Base-by-base conservation (phyloP, 805 yeast species). In the Ogataea glucozyma region DNA sequence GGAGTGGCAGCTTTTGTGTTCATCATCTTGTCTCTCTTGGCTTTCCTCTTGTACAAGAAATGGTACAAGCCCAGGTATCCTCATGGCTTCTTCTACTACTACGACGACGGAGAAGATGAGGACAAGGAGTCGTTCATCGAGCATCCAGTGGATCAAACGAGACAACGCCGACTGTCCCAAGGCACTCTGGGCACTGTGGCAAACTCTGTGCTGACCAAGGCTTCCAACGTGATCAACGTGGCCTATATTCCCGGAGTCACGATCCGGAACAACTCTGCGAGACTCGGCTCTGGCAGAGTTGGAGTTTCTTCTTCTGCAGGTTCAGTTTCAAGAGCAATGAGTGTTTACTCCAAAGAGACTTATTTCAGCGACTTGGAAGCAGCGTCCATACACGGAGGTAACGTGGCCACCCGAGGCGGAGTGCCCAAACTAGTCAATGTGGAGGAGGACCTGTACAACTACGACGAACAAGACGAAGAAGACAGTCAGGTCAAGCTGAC, bases 191-290 rank as follows among this genome's bases (percentile, higher is more conserved):
- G 60, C 4, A 61, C 65, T 33, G 42, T 55, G 59, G 85, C 90
- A 7, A 76, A 85, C 22, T 77, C 89, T 6, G 77, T 83, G 11
- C 71, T 83, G 36, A 83, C 93, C 9, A 79, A 84, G 54, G 95
- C 95, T 4, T 85, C 95, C 11, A 89, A 90, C 62, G 81, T 90
- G 50, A 75, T 90, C 47, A 96, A 96, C 14, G 84, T 91, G 44
- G 96, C 96, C 2, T 90, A 89, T 60, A 87, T 90, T 46, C 98
- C 97, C 0, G 97, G 97, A 26, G 97, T 89, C 33, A 86, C 89
- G 4, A 78, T 80, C 17, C 70, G 83, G 19, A 73, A 77, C 35
- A 69, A 72, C 12, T 23, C 44, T 16, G 44, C 58, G 8, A 47
- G 57, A 33, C 41, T 51, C 2, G 29, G 31, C 6, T 27, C 43